phyloP scores from a whole-genome alignment of 2,329 filamentous ascomycete genomes.

The Alternaria gansuensis region DNA sequence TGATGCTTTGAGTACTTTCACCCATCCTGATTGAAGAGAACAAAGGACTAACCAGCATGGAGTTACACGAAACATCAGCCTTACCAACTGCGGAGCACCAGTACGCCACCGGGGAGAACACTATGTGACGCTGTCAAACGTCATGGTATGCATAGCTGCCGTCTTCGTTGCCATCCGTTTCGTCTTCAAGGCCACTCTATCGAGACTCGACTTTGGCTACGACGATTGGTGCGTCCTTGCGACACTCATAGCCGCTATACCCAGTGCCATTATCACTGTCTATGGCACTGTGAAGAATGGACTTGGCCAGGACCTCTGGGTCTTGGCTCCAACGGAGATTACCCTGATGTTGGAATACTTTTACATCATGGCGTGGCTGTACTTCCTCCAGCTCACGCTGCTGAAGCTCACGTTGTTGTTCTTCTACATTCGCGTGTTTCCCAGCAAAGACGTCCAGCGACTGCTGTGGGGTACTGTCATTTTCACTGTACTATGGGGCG shows the following conservation, averaged over 20 bases:
- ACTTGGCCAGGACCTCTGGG: slow-evolving; percentile 64
- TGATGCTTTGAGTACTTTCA: slow-evolving; percentile 32
- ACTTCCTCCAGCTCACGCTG: slow-evolving; percentile 45
- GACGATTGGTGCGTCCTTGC: slow-evolving; percentile 52
- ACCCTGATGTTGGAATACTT: slow-evolving; percentile 55
- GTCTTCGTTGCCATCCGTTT: slow-evolving; percentile 51
- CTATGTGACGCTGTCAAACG: slow-evolving; percentile 49
- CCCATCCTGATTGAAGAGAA: not conserved
- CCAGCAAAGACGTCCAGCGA: slow-evolving; percentile 33
- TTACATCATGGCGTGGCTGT: slow-evolving; percentile 50
- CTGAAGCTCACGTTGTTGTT: slow-evolving; percentile 44
- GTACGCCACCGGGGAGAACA: slow-evolving; percentile 49
- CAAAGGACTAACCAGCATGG: not conserved
- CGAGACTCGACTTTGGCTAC: slow-evolving; percentile 47
- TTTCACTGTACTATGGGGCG: slow-evolving; percentile 40
- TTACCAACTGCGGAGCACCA: slow-evolving; percentile 52
- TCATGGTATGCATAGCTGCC: slow-evolving; percentile 48
- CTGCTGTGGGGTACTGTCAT: slow-evolving; percentile 38
- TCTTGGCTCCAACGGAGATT: slow-evolving; percentile 54
- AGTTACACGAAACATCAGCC: slow-evolving; percentile 56
- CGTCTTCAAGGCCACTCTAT: slow-evolving; percentile 49
- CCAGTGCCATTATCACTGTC: slow-evolving; percentile 42
- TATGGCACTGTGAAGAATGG: slow-evolving; percentile 49
- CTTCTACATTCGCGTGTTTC: slow-evolving; percentile 48
- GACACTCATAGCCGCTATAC: slow-evolving; percentile 33